These are phyloP conservation scores for Sugiyamaella lignohabitans DNA, from an alignment of 805 yeast genomes.

Conservation along the genomic window DNA sequence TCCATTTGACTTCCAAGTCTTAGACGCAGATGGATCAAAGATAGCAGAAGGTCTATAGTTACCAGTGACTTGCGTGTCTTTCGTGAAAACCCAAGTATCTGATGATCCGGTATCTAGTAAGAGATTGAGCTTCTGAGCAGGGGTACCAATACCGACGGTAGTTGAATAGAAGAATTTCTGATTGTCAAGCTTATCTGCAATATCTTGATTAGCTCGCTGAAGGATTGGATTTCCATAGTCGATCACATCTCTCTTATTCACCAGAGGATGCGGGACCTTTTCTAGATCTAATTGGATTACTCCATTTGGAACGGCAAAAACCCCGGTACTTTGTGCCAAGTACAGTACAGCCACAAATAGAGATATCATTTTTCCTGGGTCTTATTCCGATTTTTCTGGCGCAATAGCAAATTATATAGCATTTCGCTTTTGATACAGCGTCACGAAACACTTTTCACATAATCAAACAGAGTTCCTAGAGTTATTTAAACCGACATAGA, in stretches of 20 bases:
- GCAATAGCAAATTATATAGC: too few species aligned
- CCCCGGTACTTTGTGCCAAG: not conserved
- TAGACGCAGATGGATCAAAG: slow-evolving; percentile 26
- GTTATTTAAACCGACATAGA: too few species aligned
- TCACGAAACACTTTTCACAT: too few species aligned
- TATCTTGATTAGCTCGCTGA: slow-evolving; percentile 13
- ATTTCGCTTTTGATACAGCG: too few species aligned
- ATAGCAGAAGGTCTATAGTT: slow-evolving; percentile 18
- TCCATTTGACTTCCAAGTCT: slow-evolving; percentile 25
- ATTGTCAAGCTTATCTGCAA: slow-evolving; percentile 26
- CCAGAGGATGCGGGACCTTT: slow-evolving; percentile 17
- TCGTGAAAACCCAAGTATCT: slow-evolving; percentile 58
- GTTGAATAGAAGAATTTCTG: slow-evolving; percentile 32
- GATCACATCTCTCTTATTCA: slow-evolving; percentile 5
- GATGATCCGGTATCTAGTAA: slow-evolving; percentile 73
- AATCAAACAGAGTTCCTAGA: too few species aligned
- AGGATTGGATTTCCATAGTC: slow-evolving; percentile 9
- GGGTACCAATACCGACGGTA: slow-evolving; percentile 46
- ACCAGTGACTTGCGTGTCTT: slow-evolving; percentile 22
- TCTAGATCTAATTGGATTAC: slow-evolving; percentile 16
- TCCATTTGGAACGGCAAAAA: slow-evolving; percentile 11
- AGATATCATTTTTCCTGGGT: not conserved
- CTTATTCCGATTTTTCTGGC: too few species aligned
- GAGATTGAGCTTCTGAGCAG: slow-evolving; percentile 48
- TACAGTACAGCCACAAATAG: not conserved